Evolutionary conservation across 306 rosid species (phyloP).

Genomic region (Pachyrhizus erosus): DNA sequence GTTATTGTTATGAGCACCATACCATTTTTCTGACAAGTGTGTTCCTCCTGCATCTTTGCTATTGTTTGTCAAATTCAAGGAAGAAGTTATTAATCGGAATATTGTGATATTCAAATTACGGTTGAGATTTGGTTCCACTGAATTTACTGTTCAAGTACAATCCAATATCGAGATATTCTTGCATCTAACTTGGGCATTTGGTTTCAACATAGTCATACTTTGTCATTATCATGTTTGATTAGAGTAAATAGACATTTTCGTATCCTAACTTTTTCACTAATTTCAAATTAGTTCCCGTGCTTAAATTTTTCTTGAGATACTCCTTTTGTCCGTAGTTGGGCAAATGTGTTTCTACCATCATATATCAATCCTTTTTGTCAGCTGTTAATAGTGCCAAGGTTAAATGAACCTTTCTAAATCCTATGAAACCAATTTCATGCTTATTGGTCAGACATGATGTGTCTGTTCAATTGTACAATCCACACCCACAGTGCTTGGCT

Average conservation of each 20-base stretch:
- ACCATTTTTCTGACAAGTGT: background rate
- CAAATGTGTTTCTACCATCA: no score
- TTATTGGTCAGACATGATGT: background rate
- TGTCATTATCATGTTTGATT: no score
- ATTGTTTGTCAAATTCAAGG: constrained; percentile 25
- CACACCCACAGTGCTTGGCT: background rate
- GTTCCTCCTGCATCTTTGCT: background rate
- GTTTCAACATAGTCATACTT: no score
- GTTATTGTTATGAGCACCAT: background rate
- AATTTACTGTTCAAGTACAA: background rate
- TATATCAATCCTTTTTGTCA: no score
- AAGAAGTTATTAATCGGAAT: constrained; percentile 7
- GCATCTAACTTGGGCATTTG: background rate
- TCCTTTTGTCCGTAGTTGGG: no score
- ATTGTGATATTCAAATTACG: background rate
- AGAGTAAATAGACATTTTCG: no score
- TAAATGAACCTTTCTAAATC: no score
- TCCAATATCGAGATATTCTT: background rate
- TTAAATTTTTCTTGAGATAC: no score
- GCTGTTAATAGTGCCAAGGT: no score
- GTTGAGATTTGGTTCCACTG: background rate
- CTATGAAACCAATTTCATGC: background rate
- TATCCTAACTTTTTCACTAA: no score
- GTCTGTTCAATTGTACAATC: background rate
- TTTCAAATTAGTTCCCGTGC: no score